Conservation (phyloP, 345 rosid species). For the Syzygium jambos region DNA sequence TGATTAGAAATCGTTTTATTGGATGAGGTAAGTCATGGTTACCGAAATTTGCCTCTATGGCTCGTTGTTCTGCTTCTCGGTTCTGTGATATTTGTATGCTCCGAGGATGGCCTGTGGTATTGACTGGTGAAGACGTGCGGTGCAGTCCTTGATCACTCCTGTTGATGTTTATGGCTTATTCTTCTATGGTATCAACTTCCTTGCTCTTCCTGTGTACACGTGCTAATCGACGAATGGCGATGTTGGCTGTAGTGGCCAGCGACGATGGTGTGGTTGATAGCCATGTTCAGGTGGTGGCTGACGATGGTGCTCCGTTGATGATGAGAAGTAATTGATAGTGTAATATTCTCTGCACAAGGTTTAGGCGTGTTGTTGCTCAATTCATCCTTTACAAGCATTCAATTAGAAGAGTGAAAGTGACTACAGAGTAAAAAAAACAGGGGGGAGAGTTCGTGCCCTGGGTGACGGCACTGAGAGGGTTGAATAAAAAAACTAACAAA, state of each 20-base stretch:
- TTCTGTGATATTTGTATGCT: rapidly evolving
- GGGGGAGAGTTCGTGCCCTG: no score
- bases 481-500: no score
- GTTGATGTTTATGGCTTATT: neutral
- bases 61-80: neutral
- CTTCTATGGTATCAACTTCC: neutral
- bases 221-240: neutral
- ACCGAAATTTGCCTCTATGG: neutral
- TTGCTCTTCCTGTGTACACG: neutral
- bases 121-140: neutral
- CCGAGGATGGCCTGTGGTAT: neutral
- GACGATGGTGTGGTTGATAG: neutral
- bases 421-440: no score
- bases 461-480: no score
- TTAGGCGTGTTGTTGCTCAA: no score
- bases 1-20: neutral
- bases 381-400: no score
- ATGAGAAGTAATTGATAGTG: neutral
- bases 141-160: neutral
- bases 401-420: no score
- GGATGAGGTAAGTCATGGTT: neutral
- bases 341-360: no score
- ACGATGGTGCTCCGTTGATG: no score
- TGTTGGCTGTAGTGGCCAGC: neutral
- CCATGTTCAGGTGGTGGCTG: neutral